These are phyloP conservation scores for Ehretia macrophylla DNA, from an alignment of 257 asterid species.

Conservation along the genomic window DNA sequence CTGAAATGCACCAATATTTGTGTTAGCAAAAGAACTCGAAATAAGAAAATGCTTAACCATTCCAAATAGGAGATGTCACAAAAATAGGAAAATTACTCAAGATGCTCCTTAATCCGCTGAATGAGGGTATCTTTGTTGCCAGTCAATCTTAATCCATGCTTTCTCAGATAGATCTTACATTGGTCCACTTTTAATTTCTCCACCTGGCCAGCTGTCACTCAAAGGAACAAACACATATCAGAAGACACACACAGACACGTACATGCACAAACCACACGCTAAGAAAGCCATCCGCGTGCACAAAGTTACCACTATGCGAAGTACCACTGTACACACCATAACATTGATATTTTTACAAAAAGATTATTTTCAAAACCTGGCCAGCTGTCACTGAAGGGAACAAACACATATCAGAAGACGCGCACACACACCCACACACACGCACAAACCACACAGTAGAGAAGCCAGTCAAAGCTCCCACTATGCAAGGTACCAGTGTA, in stretches of 20 bases:
- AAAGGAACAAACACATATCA: constrained; percentile 5
- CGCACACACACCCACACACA: background rate
- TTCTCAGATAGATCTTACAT: constrained; percentile 76
- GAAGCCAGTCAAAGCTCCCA: no score
- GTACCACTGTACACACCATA: no score
- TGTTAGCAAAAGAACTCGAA: constrained; percentile 4
- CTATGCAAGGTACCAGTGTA: no score
- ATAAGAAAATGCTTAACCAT: background rate
- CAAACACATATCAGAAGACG: constrained; percentile 1
- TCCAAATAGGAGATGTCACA: background rate
- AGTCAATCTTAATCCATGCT: constrained; percentile 74
- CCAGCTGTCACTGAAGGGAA: constrained; percentile 37
- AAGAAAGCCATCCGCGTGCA: no score
- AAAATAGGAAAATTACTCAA: constrained; percentile 35
- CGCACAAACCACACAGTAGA: no score
- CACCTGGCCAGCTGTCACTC: constrained; percentile 44
- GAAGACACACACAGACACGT: background rate
- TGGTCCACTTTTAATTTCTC: constrained; percentile 70
- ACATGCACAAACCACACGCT: no score
- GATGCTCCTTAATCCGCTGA: constrained; percentile 73
- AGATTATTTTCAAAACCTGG: background rate
- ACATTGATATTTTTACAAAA: no score
- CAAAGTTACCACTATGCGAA: no score
- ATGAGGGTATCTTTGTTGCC: constrained; percentile 66
- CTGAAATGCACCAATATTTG: constrained; percentile 33